Conservation (phyloP, 2,329 filamentous ascomycete species). For the Colletotrichum noveboracense region DNA sequence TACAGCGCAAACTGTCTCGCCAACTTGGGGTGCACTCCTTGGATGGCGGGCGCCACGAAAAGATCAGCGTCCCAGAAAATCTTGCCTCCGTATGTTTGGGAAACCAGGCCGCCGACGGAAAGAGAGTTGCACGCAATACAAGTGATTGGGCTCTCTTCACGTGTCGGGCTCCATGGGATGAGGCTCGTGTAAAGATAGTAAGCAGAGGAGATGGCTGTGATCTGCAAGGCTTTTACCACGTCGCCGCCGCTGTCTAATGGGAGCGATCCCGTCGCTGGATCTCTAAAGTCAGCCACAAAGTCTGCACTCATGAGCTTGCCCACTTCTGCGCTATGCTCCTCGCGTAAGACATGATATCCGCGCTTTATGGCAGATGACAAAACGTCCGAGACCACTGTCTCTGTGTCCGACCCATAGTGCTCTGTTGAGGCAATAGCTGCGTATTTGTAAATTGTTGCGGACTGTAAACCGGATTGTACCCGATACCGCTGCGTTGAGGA, state of each 20-base stretch:
- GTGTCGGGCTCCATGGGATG: neutral
- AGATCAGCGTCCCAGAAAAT: conserved; percentile 36
- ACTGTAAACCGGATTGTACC: neutral
- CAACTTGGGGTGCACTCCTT: conserved; percentile 28
- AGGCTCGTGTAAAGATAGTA: conserved; percentile 5
- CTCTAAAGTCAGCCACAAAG: neutral
- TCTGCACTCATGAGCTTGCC: neutral
- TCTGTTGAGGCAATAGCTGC: neutral
- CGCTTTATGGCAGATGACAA: neutral
- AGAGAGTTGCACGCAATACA: conserved; percentile 21
- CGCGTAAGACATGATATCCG: neutral
- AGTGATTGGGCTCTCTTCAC: neutral
- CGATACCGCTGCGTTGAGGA: neutral
- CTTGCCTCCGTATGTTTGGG: conserved; percentile 32
- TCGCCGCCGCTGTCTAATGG: neutral
- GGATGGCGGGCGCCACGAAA: conserved; percentile 31
- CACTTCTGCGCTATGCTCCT: neutral
- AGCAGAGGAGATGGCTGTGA: neutral
- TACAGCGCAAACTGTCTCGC: conserved; percentile 31
- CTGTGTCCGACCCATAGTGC: neutral
- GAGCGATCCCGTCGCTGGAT: neutral
- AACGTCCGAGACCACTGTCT: neutral
- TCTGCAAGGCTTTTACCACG: neutral
- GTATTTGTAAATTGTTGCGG: neutral
- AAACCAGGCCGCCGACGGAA: conserved; percentile 30